Evolutionary conservation across 768 basidiomycete genomes (phyloP).

Genomic region (Fibroporia radiculosa): DNA sequence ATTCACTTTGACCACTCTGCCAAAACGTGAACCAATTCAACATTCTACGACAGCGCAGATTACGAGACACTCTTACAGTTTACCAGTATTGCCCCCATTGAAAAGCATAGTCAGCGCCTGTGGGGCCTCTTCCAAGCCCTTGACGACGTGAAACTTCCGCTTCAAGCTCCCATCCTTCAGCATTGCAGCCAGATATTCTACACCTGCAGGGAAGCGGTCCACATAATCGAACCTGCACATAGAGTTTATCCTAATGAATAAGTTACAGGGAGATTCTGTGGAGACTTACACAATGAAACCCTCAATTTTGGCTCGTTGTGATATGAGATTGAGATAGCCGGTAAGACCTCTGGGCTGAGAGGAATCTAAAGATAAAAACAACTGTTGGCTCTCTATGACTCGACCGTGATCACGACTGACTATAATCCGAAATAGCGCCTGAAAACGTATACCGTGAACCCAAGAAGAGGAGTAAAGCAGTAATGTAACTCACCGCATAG

Average conservation of each 20-base stretch:
- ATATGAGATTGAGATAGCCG: conserved; percentile 62
- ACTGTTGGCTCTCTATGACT: no score
- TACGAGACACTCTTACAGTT: conserved; percentile 37
- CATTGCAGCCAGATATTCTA: conserved; percentile 46
- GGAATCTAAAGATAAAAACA: conserved; percentile 41
- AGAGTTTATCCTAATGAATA: background rate
- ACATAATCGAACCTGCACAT: conserved; percentile 64
- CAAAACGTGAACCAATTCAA: background rate
- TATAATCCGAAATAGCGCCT: conserved; percentile 85
- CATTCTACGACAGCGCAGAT: background rate
- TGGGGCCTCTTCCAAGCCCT: conserved; percentile 70
- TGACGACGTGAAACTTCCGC: conserved; percentile 71
- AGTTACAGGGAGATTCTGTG: background rate
- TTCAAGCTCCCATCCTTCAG: conserved; percentile 67
- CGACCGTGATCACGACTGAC: conserved; percentile 39
- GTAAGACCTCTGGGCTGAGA: conserved; percentile 56
- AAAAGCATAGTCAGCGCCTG: conserved; percentile 64
- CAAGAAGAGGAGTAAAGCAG: background rate
- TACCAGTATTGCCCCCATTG: conserved; percentile 72
- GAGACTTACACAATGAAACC: conserved; percentile 75
- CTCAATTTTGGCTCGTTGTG: conserved; percentile 69
- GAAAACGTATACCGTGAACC: background rate
- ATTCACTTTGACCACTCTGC: no score
- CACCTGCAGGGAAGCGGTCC: conserved; percentile 48
- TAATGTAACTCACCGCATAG: conserved; percentile 57